phyloP scores from a whole-genome alignment of 345 rosid species.

The Microcos paniculata region DNA sequence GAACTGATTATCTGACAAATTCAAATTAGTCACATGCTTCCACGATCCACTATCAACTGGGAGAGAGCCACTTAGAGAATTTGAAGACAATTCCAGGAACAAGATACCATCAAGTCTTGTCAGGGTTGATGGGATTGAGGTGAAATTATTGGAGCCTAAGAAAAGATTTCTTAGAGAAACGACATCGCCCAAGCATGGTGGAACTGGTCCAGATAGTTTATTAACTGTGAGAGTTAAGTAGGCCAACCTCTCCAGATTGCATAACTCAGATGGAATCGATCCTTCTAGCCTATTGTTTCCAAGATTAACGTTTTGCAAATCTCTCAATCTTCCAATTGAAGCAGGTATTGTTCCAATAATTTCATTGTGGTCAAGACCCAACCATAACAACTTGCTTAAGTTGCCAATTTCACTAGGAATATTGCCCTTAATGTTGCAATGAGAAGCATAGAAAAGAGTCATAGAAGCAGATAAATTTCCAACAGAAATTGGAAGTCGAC shows the following conservation, averaged over 20 bases:
- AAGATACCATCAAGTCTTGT: constrained; percentile 18
- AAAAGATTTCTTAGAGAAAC: constrained; percentile 1
- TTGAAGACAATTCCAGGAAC: constrained; percentile 21
- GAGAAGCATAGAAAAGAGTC: background rate
- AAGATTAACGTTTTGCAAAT: constrained; percentile 13
- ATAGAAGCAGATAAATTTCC: constrained; percentile 4
- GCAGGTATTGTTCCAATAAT: constrained; percentile 14
- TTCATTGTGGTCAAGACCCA: constrained; percentile 9
- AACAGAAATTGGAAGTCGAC: background rate
- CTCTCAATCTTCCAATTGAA: constrained; percentile 10
- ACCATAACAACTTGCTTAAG: constrained; percentile 1
- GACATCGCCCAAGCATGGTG: constrained; percentile 10
- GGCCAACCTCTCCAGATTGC: background rate
- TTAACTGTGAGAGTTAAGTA: background rate
- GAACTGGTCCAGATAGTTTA: constrained; percentile 5
- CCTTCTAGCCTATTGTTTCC: constrained; percentile 3
- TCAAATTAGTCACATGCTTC: constrained; percentile 6
- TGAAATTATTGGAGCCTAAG: constrained; percentile 14
- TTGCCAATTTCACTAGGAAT: background rate
- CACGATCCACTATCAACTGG: constrained; percentile 13
- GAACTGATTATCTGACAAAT: constrained; percentile 25
- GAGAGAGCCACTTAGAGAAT: constrained; percentile 16
- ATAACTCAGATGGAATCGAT: constrained; percentile 4
- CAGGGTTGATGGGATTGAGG: constrained; percentile 23
- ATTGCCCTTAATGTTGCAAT: background rate